phyloP scores from a whole-genome alignment of 441 rosid genomes.

The Erysimum cheiri region DNA sequence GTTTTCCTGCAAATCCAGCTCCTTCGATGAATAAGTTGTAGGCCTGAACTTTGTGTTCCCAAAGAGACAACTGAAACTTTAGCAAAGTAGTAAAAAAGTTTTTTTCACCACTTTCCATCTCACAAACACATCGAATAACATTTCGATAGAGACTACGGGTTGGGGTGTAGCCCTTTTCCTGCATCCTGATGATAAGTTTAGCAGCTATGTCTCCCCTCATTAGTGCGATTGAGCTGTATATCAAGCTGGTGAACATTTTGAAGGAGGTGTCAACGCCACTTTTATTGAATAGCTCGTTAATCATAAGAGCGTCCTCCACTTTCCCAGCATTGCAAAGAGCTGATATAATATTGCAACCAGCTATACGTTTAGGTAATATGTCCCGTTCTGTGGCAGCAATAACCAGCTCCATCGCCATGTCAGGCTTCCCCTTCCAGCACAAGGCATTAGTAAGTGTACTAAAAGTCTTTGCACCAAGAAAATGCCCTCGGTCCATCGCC shows the following conservation, averaged over 20 bases:
- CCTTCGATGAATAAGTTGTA: slow-evolving; percentile 74
- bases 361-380: slow-evolving; percentile 48
- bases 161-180: slow-evolving; percentile 64
- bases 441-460: slow-evolving; percentile 62
- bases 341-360: slow-evolving; percentile 53
- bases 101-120: slow-evolving; percentile 55
- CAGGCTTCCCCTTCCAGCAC: slow-evolving; percentile 67
- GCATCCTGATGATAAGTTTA: slow-evolving; percentile 78
- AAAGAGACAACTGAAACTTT: slow-evolving; percentile 57
- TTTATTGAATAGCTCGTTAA: slow-evolving; percentile 54
- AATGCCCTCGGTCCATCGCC: slow-evolving; percentile 56
- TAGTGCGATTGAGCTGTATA: slow-evolving; percentile 55
- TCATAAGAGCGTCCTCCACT: slow-evolving; percentile 65
- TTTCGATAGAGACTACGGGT: slow-evolving; percentile 48
- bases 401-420: slow-evolving; percentile 67
- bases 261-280: slow-evolving; percentile 40
- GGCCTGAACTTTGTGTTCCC: slow-evolving; percentile 37
- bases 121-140: slow-evolving; percentile 59
- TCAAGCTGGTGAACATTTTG: slow-evolving; percentile 52
- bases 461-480: slow-evolving; percentile 63
- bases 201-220: slow-evolving; percentile 68
- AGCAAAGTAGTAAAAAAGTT: slow-evolving; percentile 52
- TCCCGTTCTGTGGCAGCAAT: slow-evolving; percentile 50
- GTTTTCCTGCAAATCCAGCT: slow-evolving; percentile 71
- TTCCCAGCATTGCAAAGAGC: slow-evolving; percentile 63